Base-by-base conservation (phyloP, 441 rosid species). In the Biscutella laevigata region DNA sequence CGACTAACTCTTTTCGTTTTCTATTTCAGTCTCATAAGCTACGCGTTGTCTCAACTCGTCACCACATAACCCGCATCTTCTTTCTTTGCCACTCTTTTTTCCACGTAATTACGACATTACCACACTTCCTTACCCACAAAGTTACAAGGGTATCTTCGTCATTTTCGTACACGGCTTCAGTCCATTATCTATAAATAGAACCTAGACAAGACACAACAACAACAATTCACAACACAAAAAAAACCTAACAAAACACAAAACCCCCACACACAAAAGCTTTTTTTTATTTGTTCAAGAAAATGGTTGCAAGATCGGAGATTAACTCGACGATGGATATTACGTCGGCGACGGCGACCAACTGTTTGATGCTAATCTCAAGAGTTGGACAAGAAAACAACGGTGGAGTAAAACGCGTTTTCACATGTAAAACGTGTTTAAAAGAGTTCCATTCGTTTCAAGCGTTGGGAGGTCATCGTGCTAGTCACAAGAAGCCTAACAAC, bases 401-500 rank as follows among this genome's bases (percentile, higher is more conserved):
- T 41, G 59, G 59, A 7, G 16, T 19, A 13, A 67, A 42, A 17
- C 86, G 90, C 37, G 69, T 69, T 9, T 91, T 91, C 57, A 35
- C 78, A 1, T 83, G 91, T 77, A 83, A 83, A 54, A 80, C 87
- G 38, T 83, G 91, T 53, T 53, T 78, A 64, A 76, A 66, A 38
- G 64, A 69, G 45, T 83, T 83, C 57, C 44, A 77, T 14, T 74
- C 91, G 22, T 83, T 83, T 39, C 91, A 83, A 64, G 91, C 91
- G 7, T 61, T 83, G 4, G 91, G 91, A 0, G 91, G 91, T 2
- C 91, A 83, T 68, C 74, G 84, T 8, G 81, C 91, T 0, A 83
- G 91, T 20, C 91, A 83, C 77, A 83, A 76, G 77, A 76, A 71
- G 61, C 78, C 74, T 24, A 76, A 41, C 43, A 24, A 20, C 4